phyloP scores from a whole-genome alignment of 306 rosid species.

The Crotalaria pallida region DNA sequence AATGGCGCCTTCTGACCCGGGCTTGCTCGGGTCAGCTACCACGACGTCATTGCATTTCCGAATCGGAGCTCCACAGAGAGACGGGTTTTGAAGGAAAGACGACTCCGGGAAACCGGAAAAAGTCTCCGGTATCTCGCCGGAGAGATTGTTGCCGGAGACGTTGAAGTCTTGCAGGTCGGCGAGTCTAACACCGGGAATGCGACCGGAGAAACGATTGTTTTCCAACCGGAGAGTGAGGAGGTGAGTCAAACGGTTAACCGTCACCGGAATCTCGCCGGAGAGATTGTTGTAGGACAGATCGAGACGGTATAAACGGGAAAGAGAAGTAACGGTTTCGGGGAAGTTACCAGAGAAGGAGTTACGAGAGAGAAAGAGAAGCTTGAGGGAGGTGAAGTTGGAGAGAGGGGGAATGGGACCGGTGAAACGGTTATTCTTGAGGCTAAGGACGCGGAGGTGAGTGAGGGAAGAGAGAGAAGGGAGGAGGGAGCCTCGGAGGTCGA shows the following conservation, averaged over 20 bases:
- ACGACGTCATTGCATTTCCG: constrained; percentile 26
- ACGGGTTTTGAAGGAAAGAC: constrained; percentile 49
- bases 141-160: constrained; percentile 55
- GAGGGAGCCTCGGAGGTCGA: constrained; percentile 60
- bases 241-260: constrained; percentile 50
- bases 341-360: constrained; percentile 65
- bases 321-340: constrained; percentile 45
- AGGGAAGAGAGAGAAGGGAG: constrained; percentile 39
- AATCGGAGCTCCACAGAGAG: constrained; percentile 67
- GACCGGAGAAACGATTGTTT: constrained; percentile 54
- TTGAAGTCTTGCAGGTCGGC: constrained; percentile 66
- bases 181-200: constrained; percentile 45
- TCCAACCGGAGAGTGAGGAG: constrained; percentile 80
- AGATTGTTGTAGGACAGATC: constrained; percentile 80
- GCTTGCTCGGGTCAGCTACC: constrained; percentile 46
- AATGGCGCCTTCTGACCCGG: constrained; percentile 74
- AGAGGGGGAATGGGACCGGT: constrained; percentile 58
- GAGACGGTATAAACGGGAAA: constrained; percentile 64
- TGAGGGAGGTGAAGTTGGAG: constrained; percentile 60
- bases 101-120: constrained; percentile 55
- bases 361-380: constrained; percentile 64
- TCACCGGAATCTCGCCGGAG: constrained; percentile 58
- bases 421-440: constrained; percentile 73
- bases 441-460: constrained; percentile 75
- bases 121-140: constrained; percentile 69